A percentile compares a stretch with the other conserved stretches of the same genome.
phyloP scores from a whole-genome alignment of 2,329 filamentous ascomycete genomes.

The Kalmusia sp. region DNA sequence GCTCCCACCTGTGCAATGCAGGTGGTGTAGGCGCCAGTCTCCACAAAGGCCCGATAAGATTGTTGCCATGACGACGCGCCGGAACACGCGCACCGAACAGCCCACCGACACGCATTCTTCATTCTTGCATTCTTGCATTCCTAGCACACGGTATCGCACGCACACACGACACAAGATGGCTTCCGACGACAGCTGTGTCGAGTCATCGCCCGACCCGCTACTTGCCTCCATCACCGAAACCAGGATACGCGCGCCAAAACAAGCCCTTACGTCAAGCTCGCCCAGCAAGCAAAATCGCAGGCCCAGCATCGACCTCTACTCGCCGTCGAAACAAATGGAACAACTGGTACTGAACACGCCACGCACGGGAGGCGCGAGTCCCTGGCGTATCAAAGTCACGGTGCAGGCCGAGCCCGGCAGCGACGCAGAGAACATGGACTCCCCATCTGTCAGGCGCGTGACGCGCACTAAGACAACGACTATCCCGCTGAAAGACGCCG shows the following conservation, averaged over 20 bases:
- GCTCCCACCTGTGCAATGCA: background rate
- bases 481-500: conserved; percentile 50
- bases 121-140: no score
- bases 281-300: conserved; percentile 36
- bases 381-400: conserved; percentile 59
- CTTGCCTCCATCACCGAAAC: conserved; percentile 36
- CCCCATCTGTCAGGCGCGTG: conserved; percentile 36
- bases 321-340: conserved; percentile 56
- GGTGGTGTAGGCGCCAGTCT: conserved; percentile 21
- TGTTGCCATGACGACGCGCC: conserved; percentile 38
- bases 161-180: background rate
- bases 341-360: conserved; percentile 54
- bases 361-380: conserved; percentile 47
- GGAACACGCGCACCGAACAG: background rate
- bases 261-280: conserved; percentile 36
- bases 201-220: conserved; percentile 48
- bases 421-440: conserved; percentile 40
- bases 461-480: conserved; percentile 47
- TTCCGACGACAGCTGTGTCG: conserved; percentile 23
- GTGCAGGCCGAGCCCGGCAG: conserved; percentile 55
- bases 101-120: background rate
- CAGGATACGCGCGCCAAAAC: conserved; percentile 27
- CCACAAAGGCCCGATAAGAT: conserved; percentile 30
- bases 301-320: conserved; percentile 29
- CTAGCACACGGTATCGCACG: conserved; percentile 6